Conservation (phyloP, 768 basidiomycete species). For the Guyanaporus albipodus region DNA sequence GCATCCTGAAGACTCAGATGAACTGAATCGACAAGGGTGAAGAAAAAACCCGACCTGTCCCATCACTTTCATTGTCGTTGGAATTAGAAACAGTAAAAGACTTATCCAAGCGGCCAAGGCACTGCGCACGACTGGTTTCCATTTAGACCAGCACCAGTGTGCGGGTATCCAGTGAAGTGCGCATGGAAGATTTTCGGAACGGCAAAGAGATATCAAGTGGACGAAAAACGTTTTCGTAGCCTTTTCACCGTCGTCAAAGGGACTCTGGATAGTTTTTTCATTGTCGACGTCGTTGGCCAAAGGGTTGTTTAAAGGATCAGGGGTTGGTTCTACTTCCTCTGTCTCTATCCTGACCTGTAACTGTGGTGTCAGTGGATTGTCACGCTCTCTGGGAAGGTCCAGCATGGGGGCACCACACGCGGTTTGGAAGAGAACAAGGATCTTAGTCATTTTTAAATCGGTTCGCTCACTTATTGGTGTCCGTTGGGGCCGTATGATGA, state of each 20-base stretch:
- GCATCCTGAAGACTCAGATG: slow-evolving; percentile 41
- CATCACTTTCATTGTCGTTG: slow-evolving; percentile 42
- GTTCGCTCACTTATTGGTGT: too few species aligned
- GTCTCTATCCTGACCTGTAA: slow-evolving; percentile 10
- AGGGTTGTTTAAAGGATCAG: not conserved
- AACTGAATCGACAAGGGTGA: not conserved
- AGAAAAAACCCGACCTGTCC: slow-evolving; percentile 45
- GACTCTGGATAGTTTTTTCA: not conserved
- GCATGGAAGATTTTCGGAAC: slow-evolving; percentile 23
- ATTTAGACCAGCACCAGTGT: slow-evolving; percentile 53
- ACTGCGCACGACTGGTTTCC: slow-evolving; percentile 61
- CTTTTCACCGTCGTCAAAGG: not conserved
- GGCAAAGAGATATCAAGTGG: not conserved
- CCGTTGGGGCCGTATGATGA: too few species aligned
- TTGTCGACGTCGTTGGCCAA: not conserved
- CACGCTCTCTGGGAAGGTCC: slow-evolving; percentile 4
- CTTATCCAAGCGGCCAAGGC: slow-evolving; percentile 60
- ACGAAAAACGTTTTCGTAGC: not conserved
- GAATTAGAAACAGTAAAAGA: slow-evolving; percentile 57
- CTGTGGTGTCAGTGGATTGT: not conserved
- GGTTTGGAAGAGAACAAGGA: not conserved
- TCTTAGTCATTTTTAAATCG: too few species aligned
- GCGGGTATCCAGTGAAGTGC: slow-evolving; percentile 51
- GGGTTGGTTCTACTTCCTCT: not conserved
- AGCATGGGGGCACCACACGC: not conserved